These are phyloP conservation scores for Salmacisia buchloeana DNA, from an alignment of 1,284 basidiomycete genomes.

Conservation along the genomic window DNA sequence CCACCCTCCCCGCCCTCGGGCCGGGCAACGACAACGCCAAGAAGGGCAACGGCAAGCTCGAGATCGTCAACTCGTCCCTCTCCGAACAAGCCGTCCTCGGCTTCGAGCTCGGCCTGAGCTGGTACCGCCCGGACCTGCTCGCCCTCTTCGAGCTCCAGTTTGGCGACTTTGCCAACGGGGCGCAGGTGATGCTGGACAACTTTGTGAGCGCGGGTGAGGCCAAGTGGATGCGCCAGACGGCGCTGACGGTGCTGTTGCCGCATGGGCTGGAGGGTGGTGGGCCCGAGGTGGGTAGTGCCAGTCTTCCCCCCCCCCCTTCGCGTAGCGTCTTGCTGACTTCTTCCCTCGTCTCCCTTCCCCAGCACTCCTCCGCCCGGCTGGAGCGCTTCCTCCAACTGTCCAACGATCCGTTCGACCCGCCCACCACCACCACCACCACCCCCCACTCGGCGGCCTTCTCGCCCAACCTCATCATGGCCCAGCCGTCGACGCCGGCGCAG, in stretches of 20 bases:
- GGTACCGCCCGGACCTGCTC: conserved; percentile 69
- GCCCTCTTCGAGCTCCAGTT: conserved; percentile 84
- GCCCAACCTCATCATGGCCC: conserved; percentile 71
- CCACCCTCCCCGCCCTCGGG: no score
- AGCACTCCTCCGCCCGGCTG: conserved; percentile 67
- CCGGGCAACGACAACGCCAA: no score
- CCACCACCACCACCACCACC: conserved; percentile 79
- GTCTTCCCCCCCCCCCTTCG: not conserved
- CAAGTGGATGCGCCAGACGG: conserved; percentile 48
- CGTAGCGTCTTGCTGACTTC: not conserved
- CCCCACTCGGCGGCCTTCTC: conserved; percentile 89
- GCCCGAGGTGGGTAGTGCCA: conserved; percentile 57
- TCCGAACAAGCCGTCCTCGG: conserved; percentile 49
- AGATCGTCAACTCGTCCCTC: conserved; percentile 11
- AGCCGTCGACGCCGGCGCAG: conserved; percentile 79
- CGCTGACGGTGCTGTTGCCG: conserved; percentile 28
- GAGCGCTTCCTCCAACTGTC: conserved; percentile 53
- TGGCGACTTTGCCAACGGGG: conserved; percentile 87
- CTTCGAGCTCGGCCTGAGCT: conserved; percentile 82
- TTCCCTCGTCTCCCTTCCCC: not conserved
- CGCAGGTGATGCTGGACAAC: conserved; percentile 74
- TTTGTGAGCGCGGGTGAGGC: conserved; percentile 77
- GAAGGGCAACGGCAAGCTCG: conserved; percentile 7
- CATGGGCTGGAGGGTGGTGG: conserved; percentile 67
- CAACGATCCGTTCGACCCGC: conserved; percentile 7